phyloP scores from a whole-genome alignment of 768 basidiomycete genomes.

The Hortiboletus flavorubellus region DNA sequence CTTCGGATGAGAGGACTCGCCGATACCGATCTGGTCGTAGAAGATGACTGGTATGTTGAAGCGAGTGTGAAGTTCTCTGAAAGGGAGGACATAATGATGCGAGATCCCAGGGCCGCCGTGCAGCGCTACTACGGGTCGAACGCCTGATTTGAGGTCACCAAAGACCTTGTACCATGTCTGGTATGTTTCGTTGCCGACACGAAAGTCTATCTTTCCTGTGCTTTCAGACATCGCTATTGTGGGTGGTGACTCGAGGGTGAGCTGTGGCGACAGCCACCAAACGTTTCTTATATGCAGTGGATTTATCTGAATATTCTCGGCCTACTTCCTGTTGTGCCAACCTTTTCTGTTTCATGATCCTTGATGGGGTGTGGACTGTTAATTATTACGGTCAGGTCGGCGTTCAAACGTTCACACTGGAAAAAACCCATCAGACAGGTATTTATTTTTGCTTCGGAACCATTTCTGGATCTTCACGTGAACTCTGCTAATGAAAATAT shows the following conservation, averaged over 20 bases:
- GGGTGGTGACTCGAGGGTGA: background rate
- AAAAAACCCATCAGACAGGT: background rate
- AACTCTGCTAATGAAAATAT: background rate
- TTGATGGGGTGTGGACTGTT: background rate
- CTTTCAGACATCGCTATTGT: constrained; percentile 16
- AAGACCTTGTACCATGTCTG: constrained; percentile 44
- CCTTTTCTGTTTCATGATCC: background rate
- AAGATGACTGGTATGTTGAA: constrained; percentile 41
- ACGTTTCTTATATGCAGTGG: background rate
- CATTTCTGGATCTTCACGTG: background rate
- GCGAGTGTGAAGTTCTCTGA: constrained; percentile 31
- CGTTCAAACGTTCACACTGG: background rate
- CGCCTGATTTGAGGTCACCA: constrained; percentile 36
- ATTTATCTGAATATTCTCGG: background rate
- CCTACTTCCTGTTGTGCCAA: background rate
- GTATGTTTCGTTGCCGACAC: constrained; percentile 23
- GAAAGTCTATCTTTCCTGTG: constrained; percentile 23
- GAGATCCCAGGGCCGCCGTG: constrained; percentile 45
- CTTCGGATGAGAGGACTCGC: constrained; percentile 41
- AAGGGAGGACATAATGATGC: constrained; percentile 40
- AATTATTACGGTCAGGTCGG: too few relatives aligned
- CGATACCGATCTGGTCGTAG: constrained; percentile 52
- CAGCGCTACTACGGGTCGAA: constrained; percentile 38
- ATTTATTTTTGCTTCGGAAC: background rate
- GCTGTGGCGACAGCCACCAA: background rate